Evolutionary conservation across 1,284 basidiomycete genomes (phyloP).

Genomic region (Ceratobasidium sp.): DNA sequence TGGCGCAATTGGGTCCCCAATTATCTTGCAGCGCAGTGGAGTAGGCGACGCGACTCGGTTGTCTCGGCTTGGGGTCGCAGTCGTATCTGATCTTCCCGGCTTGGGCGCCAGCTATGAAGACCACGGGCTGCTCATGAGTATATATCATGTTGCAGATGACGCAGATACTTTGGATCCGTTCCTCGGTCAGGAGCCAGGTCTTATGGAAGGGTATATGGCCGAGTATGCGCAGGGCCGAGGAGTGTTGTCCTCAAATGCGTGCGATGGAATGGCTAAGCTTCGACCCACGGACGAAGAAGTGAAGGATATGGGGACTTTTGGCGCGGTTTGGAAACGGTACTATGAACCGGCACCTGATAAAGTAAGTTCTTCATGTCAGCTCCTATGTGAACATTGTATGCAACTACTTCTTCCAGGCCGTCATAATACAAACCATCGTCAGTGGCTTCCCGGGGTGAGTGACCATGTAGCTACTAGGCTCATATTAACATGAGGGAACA

Average conservation of each 20-base stretch:
- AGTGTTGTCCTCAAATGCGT: constrained; percentile 46
- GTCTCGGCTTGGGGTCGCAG: constrained; percentile 51
- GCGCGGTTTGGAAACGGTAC: constrained; percentile 53
- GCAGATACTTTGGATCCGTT: background rate
- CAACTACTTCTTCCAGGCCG: background rate
- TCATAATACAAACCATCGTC: constrained; percentile 8
- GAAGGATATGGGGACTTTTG: constrained; percentile 55
- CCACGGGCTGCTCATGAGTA: constrained; percentile 38
- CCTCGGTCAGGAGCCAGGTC: background rate
- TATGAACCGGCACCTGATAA: constrained; percentile 59
- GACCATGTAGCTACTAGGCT: too few species aligned
- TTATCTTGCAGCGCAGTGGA: constrained; percentile 63
- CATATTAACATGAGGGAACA: constrained; percentile 44
- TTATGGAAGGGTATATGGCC: background rate
- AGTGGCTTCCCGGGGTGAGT: constrained; percentile 23
- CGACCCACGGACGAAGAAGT: constrained; percentile 57
- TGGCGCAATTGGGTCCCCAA: constrained; percentile 51
- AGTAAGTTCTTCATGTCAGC: background rate
- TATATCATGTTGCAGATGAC: constrained; percentile 1
- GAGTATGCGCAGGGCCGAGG: constrained; percentile 5
- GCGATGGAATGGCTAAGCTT: constrained; percentile 58
- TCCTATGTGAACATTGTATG: background rate
- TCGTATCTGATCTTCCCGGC: constrained; percentile 60
- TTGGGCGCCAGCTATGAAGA: constrained; percentile 65
- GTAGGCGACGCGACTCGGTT: constrained; percentile 56